Evolutionary conservation across 805 yeast genomes (phyloP).

Genomic region (Pichia deserticola): DNA sequence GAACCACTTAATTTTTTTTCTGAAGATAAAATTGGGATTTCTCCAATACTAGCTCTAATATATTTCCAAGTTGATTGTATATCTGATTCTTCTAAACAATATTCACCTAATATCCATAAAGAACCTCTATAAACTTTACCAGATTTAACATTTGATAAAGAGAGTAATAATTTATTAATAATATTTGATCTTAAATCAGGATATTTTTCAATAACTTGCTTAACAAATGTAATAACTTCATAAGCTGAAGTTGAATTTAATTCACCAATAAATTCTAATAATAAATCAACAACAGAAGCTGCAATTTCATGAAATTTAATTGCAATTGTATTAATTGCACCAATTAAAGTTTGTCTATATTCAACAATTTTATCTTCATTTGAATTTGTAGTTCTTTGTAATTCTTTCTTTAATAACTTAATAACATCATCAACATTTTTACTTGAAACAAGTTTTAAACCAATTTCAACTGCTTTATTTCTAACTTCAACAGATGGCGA

Average conservation of each 20-base stretch:
- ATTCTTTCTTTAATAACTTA: conserved; percentile 84
- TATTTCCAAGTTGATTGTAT: conserved; percentile 83
- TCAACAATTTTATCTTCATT: conserved; percentile 78
- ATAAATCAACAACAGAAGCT: conserved; percentile 77
- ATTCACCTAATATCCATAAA: conserved; percentile 95
- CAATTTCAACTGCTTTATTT: conserved; percentile 74
- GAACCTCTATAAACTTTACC: conserved; percentile 92
- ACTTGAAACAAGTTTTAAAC: conserved; percentile 71
- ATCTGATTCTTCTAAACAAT: conserved; percentile 59
- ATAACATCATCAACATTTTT: conserved; percentile 94
- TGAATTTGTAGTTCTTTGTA: conserved; percentile 60
- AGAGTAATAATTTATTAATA: conserved; percentile 50
- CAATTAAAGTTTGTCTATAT: conserved; percentile 82
- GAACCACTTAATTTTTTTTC: conserved; percentile 39
- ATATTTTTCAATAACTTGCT: conserved; percentile 89
- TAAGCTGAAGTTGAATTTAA: conserved; percentile 78
- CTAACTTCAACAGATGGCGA: conserved; percentile 90
- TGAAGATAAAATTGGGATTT: conserved; percentile 78
- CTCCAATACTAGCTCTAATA: conserved; percentile 78
- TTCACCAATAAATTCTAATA: conserved; percentile 80
- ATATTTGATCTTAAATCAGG: conserved; percentile 68
- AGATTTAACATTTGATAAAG: conserved; percentile 64
- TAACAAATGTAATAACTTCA: conserved; percentile 85
- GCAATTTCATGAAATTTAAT: conserved; percentile 86
- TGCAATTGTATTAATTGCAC: conserved; percentile 85